Evolutionary conservation across 805 yeast genomes (phyloP).

Genomic region (Schizosaccharomyces japonicus): DNA sequence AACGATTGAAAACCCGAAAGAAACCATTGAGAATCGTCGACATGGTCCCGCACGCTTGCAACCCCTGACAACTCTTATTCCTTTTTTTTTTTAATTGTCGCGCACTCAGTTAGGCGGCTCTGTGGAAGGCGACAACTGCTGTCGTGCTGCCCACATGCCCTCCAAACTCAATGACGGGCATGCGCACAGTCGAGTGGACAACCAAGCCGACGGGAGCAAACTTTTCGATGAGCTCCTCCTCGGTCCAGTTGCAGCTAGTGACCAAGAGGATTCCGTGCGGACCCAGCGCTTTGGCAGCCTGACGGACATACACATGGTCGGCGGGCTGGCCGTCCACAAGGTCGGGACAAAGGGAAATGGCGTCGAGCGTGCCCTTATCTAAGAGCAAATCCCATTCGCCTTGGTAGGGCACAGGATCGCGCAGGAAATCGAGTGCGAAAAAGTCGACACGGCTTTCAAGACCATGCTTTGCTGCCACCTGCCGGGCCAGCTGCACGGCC

Average conservation of each 20-base stretch:
- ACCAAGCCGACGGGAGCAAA: not conserved
- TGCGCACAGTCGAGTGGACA: not conserved
- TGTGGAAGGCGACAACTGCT: not conserved
- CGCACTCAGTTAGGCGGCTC: not conserved
- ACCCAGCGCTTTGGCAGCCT: slow-evolving; percentile 21
- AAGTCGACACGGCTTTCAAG: slow-evolving; percentile 24
- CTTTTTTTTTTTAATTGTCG: not conserved
- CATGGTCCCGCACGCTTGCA: too few species aligned
- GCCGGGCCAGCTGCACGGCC: slow-evolving; percentile 52
- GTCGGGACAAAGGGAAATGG: slow-evolving; percentile 61
- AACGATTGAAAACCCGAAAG: too few species aligned
- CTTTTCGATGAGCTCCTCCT: slow-evolving; percentile 31
- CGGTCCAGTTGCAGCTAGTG: slow-evolving; percentile 87
- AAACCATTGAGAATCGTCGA: too few species aligned
- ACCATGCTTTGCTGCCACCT: slow-evolving; percentile 25
- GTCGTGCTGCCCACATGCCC: slow-evolving; percentile 1
- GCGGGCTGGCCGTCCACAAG: slow-evolving; percentile 12
- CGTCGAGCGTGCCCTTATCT: slow-evolving; percentile 93
- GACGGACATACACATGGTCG: not conserved
- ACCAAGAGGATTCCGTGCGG: slow-evolving; percentile 38
- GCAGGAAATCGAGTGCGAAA: slow-evolving; percentile 44
- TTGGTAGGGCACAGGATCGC: slow-evolving; percentile 17
- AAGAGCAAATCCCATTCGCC: slow-evolving; percentile 43
- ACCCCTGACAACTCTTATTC: not conserved
- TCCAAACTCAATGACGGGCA: slow-evolving; percentile 2